Base-by-base conservation (phyloP, 805 yeast species). In the Sugiyamaella mastotermitis region DNA sequence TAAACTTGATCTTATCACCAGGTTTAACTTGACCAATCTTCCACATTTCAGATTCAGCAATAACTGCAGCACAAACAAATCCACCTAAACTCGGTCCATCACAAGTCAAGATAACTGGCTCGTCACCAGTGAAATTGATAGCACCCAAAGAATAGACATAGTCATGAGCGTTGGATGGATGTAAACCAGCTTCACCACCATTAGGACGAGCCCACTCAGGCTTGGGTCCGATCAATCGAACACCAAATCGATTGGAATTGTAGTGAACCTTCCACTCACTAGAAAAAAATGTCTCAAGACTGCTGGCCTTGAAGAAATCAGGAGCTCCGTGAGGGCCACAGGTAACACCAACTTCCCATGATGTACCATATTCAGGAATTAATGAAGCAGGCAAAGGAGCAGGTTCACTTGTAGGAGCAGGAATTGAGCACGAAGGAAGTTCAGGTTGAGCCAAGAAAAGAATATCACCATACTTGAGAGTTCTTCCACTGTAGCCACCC, bases 81-180 rank as follows among this genome's bases (percentile, higher is more conserved):
- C 98, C 98, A 56, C 98, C 97, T 41, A 90, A 74, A 8, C 95
- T 83, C 29, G 98, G 97, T 47, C 97, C 97, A 64, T 90, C 98
- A 57, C 97, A 85, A 2, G 97, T 86, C 60, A 90, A 71, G 47
- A 90, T 87, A 23, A 90, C 98, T 1, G 97, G 97, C 62, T 90
- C 97, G 64, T 92, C 97, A 63, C 98, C 98, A 24, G 97, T 92
- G 60, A 92, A 92, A 64, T 92, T 92, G 60, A 90, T 81, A 20
- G 98, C 97, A 52, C 98, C 97, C 37, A 87, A 66, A 1, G 97
- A 86, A 60, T 90, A 90, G 37, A 90, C 97, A 56, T 90, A 92
- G 66, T 90, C 98, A 58, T 90, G 97, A 30, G 95, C 88, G 63
- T 90, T 90, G n/a, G 97, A 87, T 35, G 98, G 98, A 66, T 90